Conservation (phyloP, 2,329 filamentous ascomycete species). For the Scedosporium aurantiacum region DNA sequence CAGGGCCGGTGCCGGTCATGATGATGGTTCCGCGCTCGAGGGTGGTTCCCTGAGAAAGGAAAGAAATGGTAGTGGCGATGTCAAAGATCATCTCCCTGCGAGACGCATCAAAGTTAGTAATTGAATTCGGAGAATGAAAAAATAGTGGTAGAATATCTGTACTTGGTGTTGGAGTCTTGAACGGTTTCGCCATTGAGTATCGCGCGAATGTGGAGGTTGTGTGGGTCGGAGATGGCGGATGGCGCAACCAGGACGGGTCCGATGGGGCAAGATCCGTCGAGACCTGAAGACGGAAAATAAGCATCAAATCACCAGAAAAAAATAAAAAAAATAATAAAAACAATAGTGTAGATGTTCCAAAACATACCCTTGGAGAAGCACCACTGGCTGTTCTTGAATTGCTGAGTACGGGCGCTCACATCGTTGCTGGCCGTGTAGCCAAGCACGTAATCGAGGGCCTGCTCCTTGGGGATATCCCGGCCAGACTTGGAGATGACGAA, state of each 20-base stretch:
- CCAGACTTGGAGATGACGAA: constrained; percentile 60
- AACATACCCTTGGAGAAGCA: constrained; percentile 49
- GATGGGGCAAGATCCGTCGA: constrained; percentile 65
- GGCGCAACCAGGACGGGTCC: constrained; percentile 59
- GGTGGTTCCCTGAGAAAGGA: constrained; percentile 51
- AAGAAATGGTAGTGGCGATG: constrained; percentile 46
- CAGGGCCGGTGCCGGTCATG: constrained; percentile 48
- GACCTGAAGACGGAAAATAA: constrained; percentile 24
- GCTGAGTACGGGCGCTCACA: constrained; percentile 71
- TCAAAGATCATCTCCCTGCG: constrained; percentile 43
- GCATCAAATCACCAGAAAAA: not conserved
- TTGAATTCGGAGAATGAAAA: not conserved
- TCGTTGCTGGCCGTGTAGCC: constrained; percentile 71
- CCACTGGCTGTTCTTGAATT: constrained; percentile 57
- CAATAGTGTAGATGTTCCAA: not conserved
- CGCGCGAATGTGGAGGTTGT: constrained; percentile 43
- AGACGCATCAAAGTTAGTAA: not conserved
- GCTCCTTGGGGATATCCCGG: constrained; percentile 50
- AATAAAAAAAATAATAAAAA: not conserved
- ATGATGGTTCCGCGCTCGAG: constrained; percentile 54
- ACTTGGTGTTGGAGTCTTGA: constrained; percentile 43
- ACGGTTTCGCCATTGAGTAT: constrained; percentile 47
- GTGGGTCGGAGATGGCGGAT: constrained; percentile 43
- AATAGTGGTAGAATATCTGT: constrained; percentile 14
- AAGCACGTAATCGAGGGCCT: constrained; percentile 60